A percentile compares a stretch with the other conserved stretches of the same genome.
Conservation (phyloP, 495 filamentous ascomycete genomes). For the Penicillium macrosclerotiorum region DNA sequence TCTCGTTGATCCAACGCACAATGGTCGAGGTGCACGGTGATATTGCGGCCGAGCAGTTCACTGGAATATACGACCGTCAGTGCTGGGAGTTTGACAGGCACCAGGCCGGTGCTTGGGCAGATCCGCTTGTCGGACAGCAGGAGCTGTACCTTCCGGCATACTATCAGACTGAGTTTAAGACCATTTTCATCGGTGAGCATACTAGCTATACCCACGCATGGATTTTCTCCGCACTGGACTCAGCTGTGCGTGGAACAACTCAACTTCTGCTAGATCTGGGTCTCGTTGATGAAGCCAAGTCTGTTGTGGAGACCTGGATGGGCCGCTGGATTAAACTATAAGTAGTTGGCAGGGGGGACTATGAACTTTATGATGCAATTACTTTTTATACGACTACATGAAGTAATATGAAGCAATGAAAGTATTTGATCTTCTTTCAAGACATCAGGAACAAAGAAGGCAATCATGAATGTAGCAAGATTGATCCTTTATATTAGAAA, state of each 20-base stretch:
- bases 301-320: conserved; percentile 64
- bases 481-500: too few relatives aligned
- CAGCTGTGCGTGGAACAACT: conserved; percentile 61
- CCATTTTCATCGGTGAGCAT: conserved; percentile 69
- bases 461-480: too few relatives aligned
- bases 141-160: conserved; percentile 66
- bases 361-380: too few relatives aligned
- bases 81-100: conserved; percentile 60
- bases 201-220: conserved; percentile 74
- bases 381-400: too few relatives aligned
- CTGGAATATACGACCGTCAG: conserved; percentile 54
- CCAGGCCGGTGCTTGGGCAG: conserved; percentile 54
- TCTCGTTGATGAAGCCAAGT: conserved; percentile 68
- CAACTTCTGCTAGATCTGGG: conserved; percentile 66
- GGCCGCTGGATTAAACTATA: conserved; percentile 55
- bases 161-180: conserved; percentile 64
- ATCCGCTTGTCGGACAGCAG: conserved; percentile 57
- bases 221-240: conserved; percentile 68
- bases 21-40: conserved; percentile 63
- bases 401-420: too few relatives aligned
- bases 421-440: too few relatives aligned
- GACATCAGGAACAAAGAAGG: too few relatives aligned
- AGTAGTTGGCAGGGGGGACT: too few relatives aligned
- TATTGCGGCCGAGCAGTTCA: conserved; percentile 54
- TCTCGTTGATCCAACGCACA: conserved; percentile 52